These are phyloP conservation scores for Orychophragmus violaceus DNA, from an alignment of 345 rosid genomes.

Conservation along the genomic window DNA sequence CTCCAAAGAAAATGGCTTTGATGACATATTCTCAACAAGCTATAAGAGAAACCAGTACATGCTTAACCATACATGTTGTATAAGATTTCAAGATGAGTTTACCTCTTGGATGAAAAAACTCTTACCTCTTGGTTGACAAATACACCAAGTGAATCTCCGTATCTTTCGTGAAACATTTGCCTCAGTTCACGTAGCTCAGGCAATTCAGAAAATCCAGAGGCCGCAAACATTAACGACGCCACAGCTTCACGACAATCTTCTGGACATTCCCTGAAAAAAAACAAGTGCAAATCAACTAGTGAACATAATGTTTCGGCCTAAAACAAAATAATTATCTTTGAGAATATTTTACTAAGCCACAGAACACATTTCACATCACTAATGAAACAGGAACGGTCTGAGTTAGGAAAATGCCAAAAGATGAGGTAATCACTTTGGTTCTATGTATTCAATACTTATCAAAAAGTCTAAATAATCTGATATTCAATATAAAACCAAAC, in stretches of 20 bases:
- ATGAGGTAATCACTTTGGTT: background rate
- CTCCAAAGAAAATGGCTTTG: slow-evolving; percentile 50
- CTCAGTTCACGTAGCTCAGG: slow-evolving; percentile 90
- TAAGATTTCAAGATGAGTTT: slow-evolving; percentile 10
- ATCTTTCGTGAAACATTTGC: slow-evolving; percentile 73
- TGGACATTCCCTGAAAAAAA: slow-evolving; percentile 68
- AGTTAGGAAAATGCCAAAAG: slow-evolving; percentile 6
- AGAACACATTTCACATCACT: background rate
- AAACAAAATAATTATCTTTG: background rate
- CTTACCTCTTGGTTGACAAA: slow-evolving; percentile 72
- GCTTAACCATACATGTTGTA: slow-evolving; percentile 19
- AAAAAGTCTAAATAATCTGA: background rate
- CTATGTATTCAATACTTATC: background rate
- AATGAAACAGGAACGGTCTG: slow-evolving; percentile 2
- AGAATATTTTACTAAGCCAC: background rate
- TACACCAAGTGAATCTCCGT: slow-evolving; percentile 56
- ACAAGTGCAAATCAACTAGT: background rate
- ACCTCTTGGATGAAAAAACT: slow-evolving; percentile 59
- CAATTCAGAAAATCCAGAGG: slow-evolving; percentile 88
- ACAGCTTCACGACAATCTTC: slow-evolving; percentile 78
- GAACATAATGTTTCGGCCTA: background rate
- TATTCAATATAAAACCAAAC: slow-evolving; percentile 15
- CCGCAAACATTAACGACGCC: slow-evolving; percentile 85
- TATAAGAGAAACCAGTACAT: slow-evolving; percentile 21
- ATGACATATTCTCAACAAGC: slow-evolving; percentile 62